Evolutionary conservation across 2,329 filamentous ascomycete genomes (phyloP).

Genomic region (Fusarium sp.): DNA sequence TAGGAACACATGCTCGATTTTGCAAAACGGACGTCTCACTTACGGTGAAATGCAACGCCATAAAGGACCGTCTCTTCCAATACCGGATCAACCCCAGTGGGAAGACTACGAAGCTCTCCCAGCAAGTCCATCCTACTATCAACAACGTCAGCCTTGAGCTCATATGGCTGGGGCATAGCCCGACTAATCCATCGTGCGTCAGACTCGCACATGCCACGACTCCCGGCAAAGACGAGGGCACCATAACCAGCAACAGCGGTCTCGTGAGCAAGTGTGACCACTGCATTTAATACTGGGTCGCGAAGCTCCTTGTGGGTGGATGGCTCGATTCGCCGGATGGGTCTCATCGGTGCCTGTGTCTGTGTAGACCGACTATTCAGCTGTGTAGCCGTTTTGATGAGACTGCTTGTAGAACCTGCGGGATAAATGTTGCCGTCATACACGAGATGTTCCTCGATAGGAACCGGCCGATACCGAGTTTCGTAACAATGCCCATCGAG

Average conservation of each 20-base stretch:
- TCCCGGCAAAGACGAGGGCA: conserved; percentile 77
- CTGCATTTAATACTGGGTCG: conserved; percentile 73
- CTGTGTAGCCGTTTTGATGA: conserved; percentile 67
- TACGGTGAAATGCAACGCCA: conserved; percentile 80
- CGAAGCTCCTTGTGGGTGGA: conserved; percentile 70
- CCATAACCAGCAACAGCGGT: conserved; percentile 75
- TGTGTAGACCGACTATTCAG: conserved; percentile 49
- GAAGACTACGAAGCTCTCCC: conserved; percentile 71
- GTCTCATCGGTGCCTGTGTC: conserved; percentile 49
- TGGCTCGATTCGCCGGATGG: conserved; percentile 59
- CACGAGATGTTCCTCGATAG: conserved; percentile 78
- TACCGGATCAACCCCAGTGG: conserved; percentile 71
- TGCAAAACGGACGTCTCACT: neutral
- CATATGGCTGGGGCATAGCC: conserved; percentile 64
- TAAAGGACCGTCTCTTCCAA: conserved; percentile 70
- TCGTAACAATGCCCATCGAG: conserved; percentile 76
- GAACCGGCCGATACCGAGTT: conserved; percentile 78
- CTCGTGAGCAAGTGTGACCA: conserved; percentile 74
- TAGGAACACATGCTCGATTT: neutral
- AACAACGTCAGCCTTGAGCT: conserved; percentile 57
- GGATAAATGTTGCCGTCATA: conserved; percentile 75
- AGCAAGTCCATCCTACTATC: conserved; percentile 71
- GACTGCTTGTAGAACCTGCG: conserved; percentile 61
- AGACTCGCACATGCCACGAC: conserved; percentile 71
- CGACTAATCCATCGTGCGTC: conserved; percentile 74